Evolutionary conservation across 768 basidiomycete species (phyloP).

Genomic region (Fomitopsis pulvina): DNA sequence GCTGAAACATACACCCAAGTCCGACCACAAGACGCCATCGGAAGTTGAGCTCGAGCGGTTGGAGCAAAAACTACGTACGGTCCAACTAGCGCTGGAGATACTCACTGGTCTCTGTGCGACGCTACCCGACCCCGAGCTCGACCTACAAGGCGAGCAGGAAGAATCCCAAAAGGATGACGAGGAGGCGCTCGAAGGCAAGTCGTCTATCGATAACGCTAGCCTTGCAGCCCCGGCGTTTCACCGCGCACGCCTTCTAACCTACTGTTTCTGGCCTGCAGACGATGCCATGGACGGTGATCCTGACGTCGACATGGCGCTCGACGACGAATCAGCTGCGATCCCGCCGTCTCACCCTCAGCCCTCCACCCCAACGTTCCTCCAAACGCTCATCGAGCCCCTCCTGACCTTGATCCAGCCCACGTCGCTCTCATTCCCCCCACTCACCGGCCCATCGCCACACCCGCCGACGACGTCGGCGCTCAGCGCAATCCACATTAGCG

Average conservation of each 20-base stretch:
- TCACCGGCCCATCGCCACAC: constrained; percentile 61
- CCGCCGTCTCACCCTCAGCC: constrained; percentile 2
- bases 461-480: constrained; percentile 87
- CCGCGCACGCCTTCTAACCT: constrained; percentile 19
- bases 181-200: constrained; percentile 32
- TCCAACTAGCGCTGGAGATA: constrained; percentile 83
- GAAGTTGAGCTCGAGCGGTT: constrained; percentile 69
- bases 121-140: constrained; percentile 62
- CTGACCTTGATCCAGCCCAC: constrained; percentile 70
- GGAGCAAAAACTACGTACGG: constrained; percentile 64
- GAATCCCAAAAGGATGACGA: constrained; percentile 30
- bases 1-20: constrained; percentile 59
- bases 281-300: constrained; percentile 26
- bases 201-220: background rate
- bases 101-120: constrained; percentile 85
- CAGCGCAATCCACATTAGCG: constrained; percentile 75
- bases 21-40: constrained; percentile 66
- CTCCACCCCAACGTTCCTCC: constrained; percentile 35
- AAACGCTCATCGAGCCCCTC: constrained; percentile 60
- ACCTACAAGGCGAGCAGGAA: constrained; percentile 26
- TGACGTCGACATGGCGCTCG: constrained; percentile 20
- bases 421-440: constrained; percentile 74
- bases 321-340: constrained; percentile 15
- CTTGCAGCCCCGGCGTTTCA: constrained; percentile 22
- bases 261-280: constrained; percentile 24